Percentiles rank a stretch among this genome's conserved stretches.
Evolutionary conservation across 2,329 filamentous ascomycete genomes (phyloP).

Genomic region (Talaromyces sp.): DNA sequence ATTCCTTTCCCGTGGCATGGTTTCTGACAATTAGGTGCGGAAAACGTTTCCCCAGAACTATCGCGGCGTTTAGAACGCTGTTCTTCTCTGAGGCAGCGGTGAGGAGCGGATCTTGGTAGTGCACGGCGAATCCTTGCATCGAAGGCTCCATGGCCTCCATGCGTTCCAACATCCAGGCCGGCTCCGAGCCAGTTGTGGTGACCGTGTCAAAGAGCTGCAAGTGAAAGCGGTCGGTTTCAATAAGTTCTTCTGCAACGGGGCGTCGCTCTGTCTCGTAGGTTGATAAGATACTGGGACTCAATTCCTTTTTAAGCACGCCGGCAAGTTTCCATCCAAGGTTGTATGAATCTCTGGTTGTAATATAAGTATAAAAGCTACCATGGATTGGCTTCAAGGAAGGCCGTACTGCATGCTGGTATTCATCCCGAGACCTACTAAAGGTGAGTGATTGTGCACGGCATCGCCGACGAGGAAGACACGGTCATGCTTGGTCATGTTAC

Average conservation of each 20-base stretch:
- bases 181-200: background rate
- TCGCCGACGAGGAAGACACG: slow-evolving; percentile 67
- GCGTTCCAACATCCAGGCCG: background rate
- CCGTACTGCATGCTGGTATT: slow-evolving; percentile 53
- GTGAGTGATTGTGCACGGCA: slow-evolving; percentile 42
- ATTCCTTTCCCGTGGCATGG: background rate
- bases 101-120: background rate
- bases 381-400: slow-evolving; percentile 16
- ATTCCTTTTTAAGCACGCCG: slow-evolving; percentile 40
- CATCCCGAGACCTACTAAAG: slow-evolving; percentile 6
- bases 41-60: background rate
- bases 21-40: background rate
- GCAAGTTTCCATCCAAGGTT: slow-evolving; percentile 55
- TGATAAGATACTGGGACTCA: slow-evolving; percentile 38
- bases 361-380: background rate
- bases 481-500: slow-evolving; percentile 48
- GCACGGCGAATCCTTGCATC: background rate
- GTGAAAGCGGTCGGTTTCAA: slow-evolving; percentile 28
- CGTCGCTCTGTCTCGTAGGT: slow-evolving; percentile 52
- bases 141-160: background rate
- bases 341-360: slow-evolving; percentile 29
- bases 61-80: background rate
- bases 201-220: slow-evolving; percentile 1
- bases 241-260: slow-evolving; percentile 59
- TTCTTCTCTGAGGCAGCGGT: background rate